Conservation (phyloP, 75 land plant genomes). For the Sequoiadendron giganteum region DNA sequence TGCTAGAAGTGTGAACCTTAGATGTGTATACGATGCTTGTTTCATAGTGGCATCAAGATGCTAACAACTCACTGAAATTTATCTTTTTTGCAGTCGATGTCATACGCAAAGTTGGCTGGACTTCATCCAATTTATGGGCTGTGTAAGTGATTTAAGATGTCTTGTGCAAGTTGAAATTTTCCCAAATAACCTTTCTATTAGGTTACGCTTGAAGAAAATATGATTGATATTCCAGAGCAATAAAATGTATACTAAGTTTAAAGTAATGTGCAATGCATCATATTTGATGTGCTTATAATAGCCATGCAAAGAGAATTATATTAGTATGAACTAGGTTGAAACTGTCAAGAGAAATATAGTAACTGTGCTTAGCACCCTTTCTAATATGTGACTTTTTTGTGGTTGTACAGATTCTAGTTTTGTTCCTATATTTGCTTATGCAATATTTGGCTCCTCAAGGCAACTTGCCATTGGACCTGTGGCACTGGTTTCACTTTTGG, state of each 20-base stretch:
- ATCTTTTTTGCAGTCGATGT: constrained; percentile 75
- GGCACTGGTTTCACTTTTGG: constrained; percentile 90
- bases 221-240: background rate
- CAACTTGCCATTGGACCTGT: constrained; percentile 98
- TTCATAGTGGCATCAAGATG: constrained; percentile 15
- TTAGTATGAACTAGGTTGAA: background rate
- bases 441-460: constrained; percentile 92
- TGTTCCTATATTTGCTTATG: constrained; percentile 86
- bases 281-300: background rate
- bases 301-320: background rate
- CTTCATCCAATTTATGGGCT: constrained; percentile 95
- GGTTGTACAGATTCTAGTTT: constrained; percentile 79
- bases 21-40: background rate
- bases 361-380: background rate
- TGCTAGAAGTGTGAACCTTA: background rate
- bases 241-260: background rate
- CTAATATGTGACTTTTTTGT: background rate
- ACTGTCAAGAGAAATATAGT: background rate
- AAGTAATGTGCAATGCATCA: background rate
- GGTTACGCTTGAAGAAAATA: background rate
- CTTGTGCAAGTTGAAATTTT: background rate
- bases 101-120: constrained; percentile 97
- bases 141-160: constrained; percentile 54
- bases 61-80: constrained; percentile 2
- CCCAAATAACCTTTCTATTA: background rate